A percentile compares a stretch with the other conserved stretches of the same genome.
These are phyloP conservation scores for Ogataea chonburiensis DNA, from an alignment of 805 yeast species.

Conservation along the genomic window DNA sequence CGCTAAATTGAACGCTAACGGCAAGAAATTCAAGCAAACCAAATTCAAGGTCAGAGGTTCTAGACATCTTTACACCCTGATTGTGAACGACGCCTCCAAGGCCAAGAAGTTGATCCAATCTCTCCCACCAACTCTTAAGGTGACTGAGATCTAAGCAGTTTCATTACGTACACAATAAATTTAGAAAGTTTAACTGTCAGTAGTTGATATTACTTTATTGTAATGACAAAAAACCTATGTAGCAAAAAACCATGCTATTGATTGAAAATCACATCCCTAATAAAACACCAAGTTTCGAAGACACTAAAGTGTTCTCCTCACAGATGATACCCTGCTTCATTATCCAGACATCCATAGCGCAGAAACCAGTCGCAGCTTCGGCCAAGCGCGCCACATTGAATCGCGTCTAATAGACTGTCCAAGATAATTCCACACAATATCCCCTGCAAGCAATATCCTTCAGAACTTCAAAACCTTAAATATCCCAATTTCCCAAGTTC, in stretches of 20 bases:
- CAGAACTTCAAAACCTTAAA: constrained; percentile 1
- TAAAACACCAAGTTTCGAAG: not conserved
- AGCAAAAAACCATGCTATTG: constrained; percentile 5
- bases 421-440: too few relatives aligned
- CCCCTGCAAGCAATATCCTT: too few relatives aligned
- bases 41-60: constrained; percentile 99
- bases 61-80: constrained; percentile 90
- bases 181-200: constrained; percentile 6
- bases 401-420: constrained; percentile 29
- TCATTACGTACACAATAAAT: constrained; percentile 10
- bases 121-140: constrained; percentile 89
- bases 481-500: constrained; percentile 7
- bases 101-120: constrained; percentile 98
- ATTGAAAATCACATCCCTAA: constrained; percentile 1
- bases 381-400: constrained; percentile 30
- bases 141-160: constrained; percentile 40
- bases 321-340: too few relatives aligned
- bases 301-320: too few relatives aligned
- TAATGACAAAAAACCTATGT: constrained; percentile 5
- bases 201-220: constrained; percentile 3
- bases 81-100: constrained; percentile 92
- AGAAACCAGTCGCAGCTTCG: constrained; percentile 29
- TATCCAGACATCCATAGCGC: too few relatives aligned
- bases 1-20: constrained; percentile 75
- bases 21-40: constrained; percentile 87